Evolutionary conservation across 768 basidiomycete species (phyloP), one percentile per base, ranked within the genome.

Genomic region (Xerocomus spinulosus): DNA sequence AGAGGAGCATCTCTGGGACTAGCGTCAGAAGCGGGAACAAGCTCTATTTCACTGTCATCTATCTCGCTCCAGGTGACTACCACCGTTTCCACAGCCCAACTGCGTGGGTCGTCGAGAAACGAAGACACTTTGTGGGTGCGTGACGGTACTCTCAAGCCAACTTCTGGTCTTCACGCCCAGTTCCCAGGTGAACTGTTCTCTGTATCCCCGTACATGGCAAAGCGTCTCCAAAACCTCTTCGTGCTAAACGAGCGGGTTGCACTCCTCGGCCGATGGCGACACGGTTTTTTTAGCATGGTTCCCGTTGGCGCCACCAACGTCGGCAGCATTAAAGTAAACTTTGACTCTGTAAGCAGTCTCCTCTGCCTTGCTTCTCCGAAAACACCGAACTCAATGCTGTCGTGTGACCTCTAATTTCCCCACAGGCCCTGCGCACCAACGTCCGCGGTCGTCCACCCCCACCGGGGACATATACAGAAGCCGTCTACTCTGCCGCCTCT

Each of bases 241-340:
- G 93, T 99, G 9, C 76, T 99, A n/a, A 98, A 99, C 63, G 96
- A 99, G 70, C 84, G 96, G 20, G 95, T 98, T 9, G 92, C 94
- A 2, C 75, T 99, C 18, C 81, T 98, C 25, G 96, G 96, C 6
- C 73, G 91, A 46, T 98, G 96, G 96, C 82, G 82, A 61, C 73
- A 96, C 58, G 96, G 96, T 2, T 97, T 97, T 76, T 99, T 96
- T 67, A 74, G 86, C 23, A 97, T 97, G 92, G 83, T 96, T 0
- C 96, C 96, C 9, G 95, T 99, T 24, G 96, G 96, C 3, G 96
- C 96, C 2, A 98, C 95, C 10, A 98, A 99, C 65, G 96, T 98
- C 43, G 96, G 96, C 5, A 88, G 85, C 53, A 98, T 99, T 69
- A 85, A 86, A 55, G 78, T 99, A 62, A 94, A 96, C 65, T 99